phyloP scores from a whole-genome alignment of 768 basidiomycete genomes.

The Phylloporus arenicola region DNA sequence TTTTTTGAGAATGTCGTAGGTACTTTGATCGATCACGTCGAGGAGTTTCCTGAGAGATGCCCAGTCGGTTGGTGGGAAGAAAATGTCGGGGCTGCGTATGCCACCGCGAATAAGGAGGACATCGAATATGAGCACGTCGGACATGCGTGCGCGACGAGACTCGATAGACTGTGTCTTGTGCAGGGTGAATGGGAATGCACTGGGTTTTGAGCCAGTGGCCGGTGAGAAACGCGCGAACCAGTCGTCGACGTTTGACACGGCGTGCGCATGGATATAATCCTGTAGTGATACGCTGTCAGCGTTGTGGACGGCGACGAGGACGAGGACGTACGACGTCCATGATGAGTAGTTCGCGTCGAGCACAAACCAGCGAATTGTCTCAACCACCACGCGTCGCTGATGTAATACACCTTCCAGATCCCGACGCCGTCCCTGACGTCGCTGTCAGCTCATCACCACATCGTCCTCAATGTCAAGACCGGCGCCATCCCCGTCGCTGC shows the following conservation, averaged over 20 bases:
- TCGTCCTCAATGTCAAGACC: slow-evolving; percentile 8
- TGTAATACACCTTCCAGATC: slow-evolving; percentile 1
- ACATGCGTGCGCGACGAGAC: slow-evolving; percentile 53
- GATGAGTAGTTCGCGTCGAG: background rate
- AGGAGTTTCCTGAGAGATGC: slow-evolving; percentile 52
- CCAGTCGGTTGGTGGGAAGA: slow-evolving; percentile 65
- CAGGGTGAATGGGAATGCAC: slow-evolving; percentile 55
- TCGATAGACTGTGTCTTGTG: slow-evolving; percentile 54
- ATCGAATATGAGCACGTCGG: slow-evolving; percentile 68
- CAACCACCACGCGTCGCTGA: background rate
- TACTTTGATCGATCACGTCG: slow-evolving; percentile 52
- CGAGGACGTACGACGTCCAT: slow-evolving; percentile 28
- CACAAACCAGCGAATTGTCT: background rate
- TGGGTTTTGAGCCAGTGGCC: slow-evolving; percentile 14
- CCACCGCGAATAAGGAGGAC: slow-evolving; percentile 63
- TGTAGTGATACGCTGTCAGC: background rate
- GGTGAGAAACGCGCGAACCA: slow-evolving; percentile 46
- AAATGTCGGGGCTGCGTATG: slow-evolving; percentile 49
- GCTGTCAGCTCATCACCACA: background rate
- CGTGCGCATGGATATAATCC: slow-evolving; percentile 10
- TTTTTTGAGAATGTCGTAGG: slow-evolving; percentile 73
- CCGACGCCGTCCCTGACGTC: background rate
- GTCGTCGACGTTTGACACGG: slow-evolving; percentile 14
- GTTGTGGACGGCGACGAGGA: background rate
- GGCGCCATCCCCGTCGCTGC: slow-evolving; percentile 1